Conservation (phyloP, 2,329 filamentous ascomycete species). For the Phyllosticta citrichinensis region DNA sequence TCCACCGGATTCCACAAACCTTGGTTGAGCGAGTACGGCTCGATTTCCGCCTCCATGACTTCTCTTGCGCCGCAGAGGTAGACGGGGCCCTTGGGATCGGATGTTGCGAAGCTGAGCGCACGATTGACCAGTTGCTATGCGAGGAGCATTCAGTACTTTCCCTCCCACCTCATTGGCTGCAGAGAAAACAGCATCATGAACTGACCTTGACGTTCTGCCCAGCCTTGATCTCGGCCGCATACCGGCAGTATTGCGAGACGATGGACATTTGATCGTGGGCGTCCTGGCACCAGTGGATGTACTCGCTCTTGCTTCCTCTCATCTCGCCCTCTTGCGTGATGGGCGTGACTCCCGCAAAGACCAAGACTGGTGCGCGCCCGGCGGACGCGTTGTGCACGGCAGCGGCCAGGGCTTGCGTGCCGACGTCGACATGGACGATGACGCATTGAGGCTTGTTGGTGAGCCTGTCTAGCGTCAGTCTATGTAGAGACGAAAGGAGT, state of each 20-base stretch:
- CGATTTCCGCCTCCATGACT: conserved; percentile 73
- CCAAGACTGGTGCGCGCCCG: conserved; percentile 62
- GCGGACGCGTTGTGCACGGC: conserved; percentile 72
- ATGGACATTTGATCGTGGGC: conserved; percentile 75
- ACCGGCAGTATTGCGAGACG: conserved; percentile 75
- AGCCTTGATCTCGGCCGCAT: conserved; percentile 71
- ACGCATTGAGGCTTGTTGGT: conserved; percentile 63
- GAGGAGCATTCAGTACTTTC: neutral
- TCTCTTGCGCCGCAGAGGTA: conserved; percentile 72
- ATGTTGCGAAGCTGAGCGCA: conserved; percentile 70
- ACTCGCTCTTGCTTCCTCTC: conserved; percentile 62
- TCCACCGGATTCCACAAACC: conserved; percentile 60
- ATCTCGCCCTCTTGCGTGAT: conserved; percentile 71
- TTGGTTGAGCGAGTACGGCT: conserved; percentile 49
- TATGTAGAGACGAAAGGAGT: neutral
- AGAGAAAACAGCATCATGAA: neutral
- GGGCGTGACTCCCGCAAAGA: conserved; percentile 69
- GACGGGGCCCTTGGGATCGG: conserved; percentile 67
- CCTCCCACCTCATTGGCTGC: neutral
- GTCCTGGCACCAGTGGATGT: conserved; percentile 81
- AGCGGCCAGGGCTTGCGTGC: conserved; percentile 67
- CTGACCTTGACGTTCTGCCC: conserved; percentile 65
- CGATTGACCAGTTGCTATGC: conserved; percentile 67
- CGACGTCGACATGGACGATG: conserved; percentile 71
- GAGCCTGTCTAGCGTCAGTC: conserved; percentile 30